Evolutionary conservation across 2,329 filamentous ascomycete species (phyloP).

Genomic region (Fonsecaea nubica): DNA sequence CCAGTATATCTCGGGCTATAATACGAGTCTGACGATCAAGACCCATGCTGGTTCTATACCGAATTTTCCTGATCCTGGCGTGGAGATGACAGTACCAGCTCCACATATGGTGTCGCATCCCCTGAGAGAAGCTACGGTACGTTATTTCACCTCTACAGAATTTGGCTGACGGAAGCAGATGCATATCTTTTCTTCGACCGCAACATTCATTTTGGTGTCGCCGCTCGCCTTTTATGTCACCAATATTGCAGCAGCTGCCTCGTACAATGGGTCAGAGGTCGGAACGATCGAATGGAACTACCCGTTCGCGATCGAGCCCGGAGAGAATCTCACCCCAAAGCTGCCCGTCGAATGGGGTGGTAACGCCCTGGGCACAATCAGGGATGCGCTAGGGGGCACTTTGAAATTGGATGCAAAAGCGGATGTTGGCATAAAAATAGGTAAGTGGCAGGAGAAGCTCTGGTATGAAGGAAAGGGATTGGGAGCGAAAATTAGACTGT

Average conservation of each 20-base stretch:
- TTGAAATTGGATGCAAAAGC: conserved; percentile 81
- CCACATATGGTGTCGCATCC: conserved; percentile 68
- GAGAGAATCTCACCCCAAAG: conserved; percentile 72
- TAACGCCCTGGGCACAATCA: conserved; percentile 77
- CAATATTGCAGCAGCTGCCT: conserved; percentile 80
- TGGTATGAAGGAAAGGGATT: conserved; percentile 75
- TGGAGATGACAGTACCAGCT: conserved; percentile 72
- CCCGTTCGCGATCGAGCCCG: conserved; percentile 78
- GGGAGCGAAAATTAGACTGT: conserved; percentile 67
- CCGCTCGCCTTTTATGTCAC: conserved; percentile 82
- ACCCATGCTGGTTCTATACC: conserved; percentile 77
- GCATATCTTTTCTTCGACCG: conserved; percentile 84
- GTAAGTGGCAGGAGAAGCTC: conserved; percentile 74
- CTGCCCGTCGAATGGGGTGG: conserved; percentile 85
- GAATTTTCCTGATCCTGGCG: conserved; percentile 71
- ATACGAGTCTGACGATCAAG: conserved; percentile 78
- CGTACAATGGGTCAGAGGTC: conserved; percentile 78
- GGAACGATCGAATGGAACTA: conserved; percentile 77
- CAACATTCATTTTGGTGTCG: conserved; percentile 81
- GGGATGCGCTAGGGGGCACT: conserved; percentile 77
- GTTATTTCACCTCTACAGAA: conserved; percentile 39
- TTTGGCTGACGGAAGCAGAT: conserved; percentile 52
- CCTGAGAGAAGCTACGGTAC: conserved; percentile 77
- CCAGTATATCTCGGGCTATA: conserved; percentile 84
- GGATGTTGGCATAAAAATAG: conserved; percentile 74